A percentile compares a stretch with the other conserved stretches of the same genome.
These are phyloP conservation scores for Penicillium coffeae DNA, from an alignment of 495 filamentous ascomycete genomes.

Conservation along the genomic window DNA sequence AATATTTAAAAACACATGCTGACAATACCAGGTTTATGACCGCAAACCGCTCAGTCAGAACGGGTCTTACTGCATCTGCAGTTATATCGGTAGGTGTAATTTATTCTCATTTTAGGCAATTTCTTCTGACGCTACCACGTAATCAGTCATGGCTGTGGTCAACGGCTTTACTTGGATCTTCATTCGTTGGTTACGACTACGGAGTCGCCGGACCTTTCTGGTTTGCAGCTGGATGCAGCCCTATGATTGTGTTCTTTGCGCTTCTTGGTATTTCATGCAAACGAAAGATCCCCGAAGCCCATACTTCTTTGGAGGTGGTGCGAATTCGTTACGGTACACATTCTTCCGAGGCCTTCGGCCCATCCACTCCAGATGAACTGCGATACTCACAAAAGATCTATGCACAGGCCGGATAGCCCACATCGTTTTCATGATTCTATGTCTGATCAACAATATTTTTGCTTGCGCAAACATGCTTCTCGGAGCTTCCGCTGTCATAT, in stretches of 20 bases:
- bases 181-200: slow-evolving; percentile 1
- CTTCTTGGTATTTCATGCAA: slow-evolving; percentile 2
- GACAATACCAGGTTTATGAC: slow-evolving; percentile 7
- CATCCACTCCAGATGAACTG: too few species aligned
- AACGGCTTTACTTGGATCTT: background rate
- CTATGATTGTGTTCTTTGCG: slow-evolving; percentile 1
- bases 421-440: slow-evolving; percentile 1
- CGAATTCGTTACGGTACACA: slow-evolving; percentile 1
- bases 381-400: too few species aligned
- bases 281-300: slow-evolving; percentile 2
- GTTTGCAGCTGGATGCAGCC: slow-evolving; percentile 4
- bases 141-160: background rate
- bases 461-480: slow-evolving; percentile 1
- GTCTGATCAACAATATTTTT: slow-evolving; percentile 4
- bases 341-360: too few species aligned
- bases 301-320: slow-evolving; percentile 1
- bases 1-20: too few species aligned
- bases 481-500: background rate
- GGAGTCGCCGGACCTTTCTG: slow-evolving; percentile 1
- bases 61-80: slow-evolving; percentile 2
- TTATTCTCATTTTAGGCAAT: background rate
- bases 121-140: background rate
- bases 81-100: slow-evolving; percentile 14
- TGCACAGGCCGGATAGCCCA: background rate
- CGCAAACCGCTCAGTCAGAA: slow-evolving; percentile 2